Conservation (phyloP, 768 basidiomycete genomes). For the Candolleomyces efflorescens region DNA sequence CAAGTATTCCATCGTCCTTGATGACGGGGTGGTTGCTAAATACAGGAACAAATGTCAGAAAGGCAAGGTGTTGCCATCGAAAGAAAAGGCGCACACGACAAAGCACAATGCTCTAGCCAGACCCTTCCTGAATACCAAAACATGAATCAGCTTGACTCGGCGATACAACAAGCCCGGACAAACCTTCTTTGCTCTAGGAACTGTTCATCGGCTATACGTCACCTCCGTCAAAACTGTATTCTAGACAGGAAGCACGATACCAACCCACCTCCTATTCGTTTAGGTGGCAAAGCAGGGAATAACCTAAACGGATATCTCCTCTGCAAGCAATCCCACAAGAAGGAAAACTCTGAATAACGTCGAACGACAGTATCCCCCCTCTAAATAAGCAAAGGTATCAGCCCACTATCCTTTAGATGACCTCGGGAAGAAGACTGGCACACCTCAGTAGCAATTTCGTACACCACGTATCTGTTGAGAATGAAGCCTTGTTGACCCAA, state of each 20-base stretch:
- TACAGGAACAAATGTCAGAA: conserved; percentile 1
- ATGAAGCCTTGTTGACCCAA: conserved; percentile 92
- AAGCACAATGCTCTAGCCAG: conserved; percentile 77
- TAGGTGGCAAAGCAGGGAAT: conserved; percentile 84
- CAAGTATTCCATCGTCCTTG: conserved; percentile 79
- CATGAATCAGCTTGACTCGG: conserved; percentile 2
- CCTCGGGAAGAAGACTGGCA: conserved; percentile 6
- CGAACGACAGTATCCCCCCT: conserved; percentile 68
- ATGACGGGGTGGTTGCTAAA: conserved; percentile 84
- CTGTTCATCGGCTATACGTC: conserved; percentile 70
- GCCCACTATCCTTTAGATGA: no score
- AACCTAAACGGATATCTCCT: conserved; percentile 93
- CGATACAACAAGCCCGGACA: not conserved
- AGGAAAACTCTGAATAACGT: conserved; percentile 92
- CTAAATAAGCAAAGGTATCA: conserved; percentile 26
- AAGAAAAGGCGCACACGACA: conserved; percentile 51
- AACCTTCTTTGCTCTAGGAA: conserved; percentile 91
- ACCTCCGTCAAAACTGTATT: not conserved
- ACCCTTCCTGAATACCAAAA: conserved; percentile 53
- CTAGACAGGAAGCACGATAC: not conserved
- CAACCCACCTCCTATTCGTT: conserved; percentile 81
- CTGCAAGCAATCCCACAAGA: conserved; percentile 81
- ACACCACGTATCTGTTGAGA: conserved; percentile 81
- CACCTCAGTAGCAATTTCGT: conserved; percentile 79
- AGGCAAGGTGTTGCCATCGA: no score